Conservation (phyloP, 352 stramenopile species). For the Globisporangium solare region DNA sequence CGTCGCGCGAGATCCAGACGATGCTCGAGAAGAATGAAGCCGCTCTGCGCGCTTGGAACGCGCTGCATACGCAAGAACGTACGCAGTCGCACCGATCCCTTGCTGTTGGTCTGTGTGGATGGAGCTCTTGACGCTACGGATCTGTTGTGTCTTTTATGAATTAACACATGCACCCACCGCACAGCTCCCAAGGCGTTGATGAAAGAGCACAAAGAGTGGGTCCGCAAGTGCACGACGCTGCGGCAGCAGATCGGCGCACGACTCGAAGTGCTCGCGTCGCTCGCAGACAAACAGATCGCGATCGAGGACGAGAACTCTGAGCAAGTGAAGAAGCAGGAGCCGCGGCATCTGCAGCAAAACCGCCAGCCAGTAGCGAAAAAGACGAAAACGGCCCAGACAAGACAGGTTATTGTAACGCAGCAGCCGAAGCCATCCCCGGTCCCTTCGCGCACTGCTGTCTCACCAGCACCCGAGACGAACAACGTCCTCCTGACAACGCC, state of each 20-base stretch:
- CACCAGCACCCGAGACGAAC: slow-evolving; percentile 5
- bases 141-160: slow-evolving; percentile 4
- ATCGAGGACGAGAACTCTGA: slow-evolving; percentile 36
- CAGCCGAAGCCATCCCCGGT: neutral
- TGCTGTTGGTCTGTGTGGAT: neutral
- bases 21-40: slow-evolving; percentile 88
- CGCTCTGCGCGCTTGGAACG: slow-evolving; percentile 66
- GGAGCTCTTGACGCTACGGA: neutral
- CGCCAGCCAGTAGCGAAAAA: neutral
- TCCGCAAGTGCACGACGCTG: slow-evolving; percentile 51
- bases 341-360: slow-evolving; percentile 7
- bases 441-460: neutral
- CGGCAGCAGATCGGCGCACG: slow-evolving; percentile 70
- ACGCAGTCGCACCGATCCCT: slow-evolving; percentile 9
- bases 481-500: slow-evolving; percentile 4
- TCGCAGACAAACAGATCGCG: slow-evolving; percentile 78
- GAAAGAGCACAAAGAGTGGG: slow-evolving; percentile 72
- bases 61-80: slow-evolving; percentile 74
- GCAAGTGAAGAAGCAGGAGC: slow-evolving; percentile 11
- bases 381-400: neutral
- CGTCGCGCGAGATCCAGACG: slow-evolving; percentile 60
- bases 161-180: neutral
- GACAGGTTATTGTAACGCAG: neutral
- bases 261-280: slow-evolving; percentile 67
- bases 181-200: slow-evolving; percentile 43